Percentiles rank a stretch among this genome's conserved stretches.
Conservation (phyloP, 441 rosid species). For the Jatropha multifida region DNA sequence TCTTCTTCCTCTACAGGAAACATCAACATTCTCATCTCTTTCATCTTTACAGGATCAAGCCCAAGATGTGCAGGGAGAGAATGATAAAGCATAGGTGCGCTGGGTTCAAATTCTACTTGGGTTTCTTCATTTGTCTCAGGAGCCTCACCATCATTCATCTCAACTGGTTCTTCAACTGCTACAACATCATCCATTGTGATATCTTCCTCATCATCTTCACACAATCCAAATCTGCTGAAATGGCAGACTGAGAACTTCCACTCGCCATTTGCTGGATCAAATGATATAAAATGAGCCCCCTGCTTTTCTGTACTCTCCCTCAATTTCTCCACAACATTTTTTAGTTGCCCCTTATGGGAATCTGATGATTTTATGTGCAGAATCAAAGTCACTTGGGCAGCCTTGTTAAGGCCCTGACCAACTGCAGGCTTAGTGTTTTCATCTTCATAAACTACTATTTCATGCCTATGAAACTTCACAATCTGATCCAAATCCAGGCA, state of each 20-base stretch:
- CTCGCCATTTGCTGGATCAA: slow-evolving; percentile 52
- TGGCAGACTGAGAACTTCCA: slow-evolving; percentile 86
- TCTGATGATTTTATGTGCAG: slow-evolving; percentile 32
- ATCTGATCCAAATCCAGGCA: slow-evolving; percentile 59
- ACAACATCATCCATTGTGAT: slow-evolving; percentile 66
- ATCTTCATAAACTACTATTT: slow-evolving; percentile 77
- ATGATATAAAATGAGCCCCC: slow-evolving; percentile 74
- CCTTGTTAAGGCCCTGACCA: slow-evolving; percentile 86
- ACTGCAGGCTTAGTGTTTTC: slow-evolving; percentile 68
- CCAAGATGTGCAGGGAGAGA: slow-evolving; percentile 96
- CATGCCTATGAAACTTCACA: slow-evolving; percentile 71
- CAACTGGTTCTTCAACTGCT: slow-evolving; percentile 38
- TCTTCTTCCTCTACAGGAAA: slow-evolving; percentile 55
- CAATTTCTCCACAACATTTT: slow-evolving; percentile 46
- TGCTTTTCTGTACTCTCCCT: slow-evolving; percentile 55
- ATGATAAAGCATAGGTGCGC: slow-evolving; percentile 74
- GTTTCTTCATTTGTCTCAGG: slow-evolving; percentile 44
- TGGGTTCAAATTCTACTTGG: slow-evolving; percentile 44
- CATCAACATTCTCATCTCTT: slow-evolving; percentile 62
- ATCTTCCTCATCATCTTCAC: slow-evolving; percentile 93
- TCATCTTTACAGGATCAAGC: slow-evolving; percentile 85
- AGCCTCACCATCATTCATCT: slow-evolving; percentile 44
- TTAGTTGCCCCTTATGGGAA: slow-evolving; percentile 30
- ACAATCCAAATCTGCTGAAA: slow-evolving; percentile 93
- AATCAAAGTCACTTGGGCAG: slow-evolving; percentile 78